phyloP scores from a whole-genome alignment of 108 stramenopile genomes.

The Nitzschia sp. region DNA sequence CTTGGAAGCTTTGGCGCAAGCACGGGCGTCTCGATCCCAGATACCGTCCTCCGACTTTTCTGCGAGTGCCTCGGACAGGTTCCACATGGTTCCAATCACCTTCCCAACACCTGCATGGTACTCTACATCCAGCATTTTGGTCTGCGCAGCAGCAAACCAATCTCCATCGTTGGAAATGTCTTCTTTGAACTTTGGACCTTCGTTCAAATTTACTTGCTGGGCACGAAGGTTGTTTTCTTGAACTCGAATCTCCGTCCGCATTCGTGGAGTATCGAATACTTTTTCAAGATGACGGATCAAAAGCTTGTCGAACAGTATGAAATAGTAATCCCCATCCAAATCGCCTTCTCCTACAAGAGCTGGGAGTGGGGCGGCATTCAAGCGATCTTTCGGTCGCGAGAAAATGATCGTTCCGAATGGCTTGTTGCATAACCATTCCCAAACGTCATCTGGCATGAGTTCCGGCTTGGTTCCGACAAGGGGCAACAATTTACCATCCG shows the following conservation, averaged over 20 bases:
- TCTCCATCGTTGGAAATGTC: not conserved
- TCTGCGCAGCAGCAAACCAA: not conserved
- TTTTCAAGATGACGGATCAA: not conserved
- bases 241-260: not conserved
- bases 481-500: not conserved
- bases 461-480: not conserved
- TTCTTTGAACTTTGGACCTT: not conserved
- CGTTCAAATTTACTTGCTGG: not conserved
- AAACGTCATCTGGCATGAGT: not conserved
- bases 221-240: not conserved
- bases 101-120: not conserved
- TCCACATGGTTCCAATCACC: not conserved
- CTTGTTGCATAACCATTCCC: slow-evolving; percentile 10
- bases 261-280: not conserved
- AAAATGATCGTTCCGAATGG: slow-evolving; percentile 6
- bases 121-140: not conserved
- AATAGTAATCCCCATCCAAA: slow-evolving; percentile 13
- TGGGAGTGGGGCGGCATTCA: not conserved
- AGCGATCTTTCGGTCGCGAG: not conserved
- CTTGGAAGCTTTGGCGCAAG: slow-evolving; percentile 7
- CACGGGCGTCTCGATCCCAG: slow-evolving; percentile 11
- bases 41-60: not conserved
- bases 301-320: not conserved
- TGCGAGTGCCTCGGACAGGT: not conserved
- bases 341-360: slow-evolving; percentile 4